Evolutionary conservation across 352 stramenopile genomes (phyloP).

Genomic region (Phytophthora syringae): DNA sequence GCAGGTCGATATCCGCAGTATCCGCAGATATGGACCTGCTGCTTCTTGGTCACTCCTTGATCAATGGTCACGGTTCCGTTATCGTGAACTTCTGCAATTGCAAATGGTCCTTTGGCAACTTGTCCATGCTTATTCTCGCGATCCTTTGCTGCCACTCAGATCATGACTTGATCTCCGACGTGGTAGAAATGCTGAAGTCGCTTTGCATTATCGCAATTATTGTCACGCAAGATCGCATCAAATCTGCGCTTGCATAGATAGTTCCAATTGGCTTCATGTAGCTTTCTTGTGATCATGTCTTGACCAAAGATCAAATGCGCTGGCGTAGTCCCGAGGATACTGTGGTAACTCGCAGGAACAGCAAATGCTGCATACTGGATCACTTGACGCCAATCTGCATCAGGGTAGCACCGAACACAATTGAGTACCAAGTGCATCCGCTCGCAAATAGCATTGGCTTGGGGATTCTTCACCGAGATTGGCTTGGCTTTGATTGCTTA

Average conservation of each 20-base stretch:
- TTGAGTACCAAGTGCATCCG: conserved; percentile 8
- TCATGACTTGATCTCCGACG: conserved; percentile 1
- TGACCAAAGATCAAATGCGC: conserved; percentile 1
- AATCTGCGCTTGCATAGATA: conserved; percentile 3
- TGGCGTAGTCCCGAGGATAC: neutral
- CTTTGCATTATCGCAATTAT: neutral
- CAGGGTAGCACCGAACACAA: neutral
- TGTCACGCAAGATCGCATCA: conserved; percentile 4
- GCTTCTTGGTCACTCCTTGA: neutral
- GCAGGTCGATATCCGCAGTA: no score
- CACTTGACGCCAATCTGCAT: neutral
- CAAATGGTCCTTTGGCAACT: neutral
- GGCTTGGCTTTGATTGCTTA: neutral
- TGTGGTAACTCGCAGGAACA: conserved; percentile 3
- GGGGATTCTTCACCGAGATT: neutral
- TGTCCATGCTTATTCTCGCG: neutral
- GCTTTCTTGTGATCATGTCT: conserved; percentile 1
- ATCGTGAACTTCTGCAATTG: neutral
- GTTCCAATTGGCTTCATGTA: conserved; percentile 10
- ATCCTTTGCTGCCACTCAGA: neutral
- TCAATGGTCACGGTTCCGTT: neutral
- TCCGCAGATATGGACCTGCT: neutral
- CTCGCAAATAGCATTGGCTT: neutral
- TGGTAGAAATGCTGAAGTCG: conserved; percentile 5
- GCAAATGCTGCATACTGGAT: conserved; percentile 4